Conservation (phyloP, 192 early-diverging fungal genomes). For the Linnemannia elongata region DNA sequence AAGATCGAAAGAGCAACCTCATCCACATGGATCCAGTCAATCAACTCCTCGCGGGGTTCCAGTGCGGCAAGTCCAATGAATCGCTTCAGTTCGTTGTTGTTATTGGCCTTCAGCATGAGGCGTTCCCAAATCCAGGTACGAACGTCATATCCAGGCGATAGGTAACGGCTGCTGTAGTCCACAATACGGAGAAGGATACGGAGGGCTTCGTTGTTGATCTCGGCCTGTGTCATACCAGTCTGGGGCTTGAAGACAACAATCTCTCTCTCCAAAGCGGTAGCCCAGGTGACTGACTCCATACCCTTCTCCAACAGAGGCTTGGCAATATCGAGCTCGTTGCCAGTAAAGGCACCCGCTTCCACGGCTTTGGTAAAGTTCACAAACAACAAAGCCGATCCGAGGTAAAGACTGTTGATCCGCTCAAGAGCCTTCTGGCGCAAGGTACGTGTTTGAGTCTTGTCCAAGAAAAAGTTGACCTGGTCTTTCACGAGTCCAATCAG, state of each 20-base stretch:
- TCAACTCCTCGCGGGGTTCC: constrained; percentile 28
- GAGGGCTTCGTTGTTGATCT: constrained; percentile 33
- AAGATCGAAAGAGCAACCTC: constrained; percentile 3
- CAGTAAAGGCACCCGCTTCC: constrained; percentile 20
- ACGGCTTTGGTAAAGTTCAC: constrained; percentile 16
- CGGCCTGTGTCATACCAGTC: constrained; percentile 15
- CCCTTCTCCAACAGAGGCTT: constrained; percentile 33
- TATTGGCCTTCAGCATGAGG: constrained; percentile 10
- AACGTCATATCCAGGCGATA: not conserved
- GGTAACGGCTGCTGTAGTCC: constrained; percentile 29
- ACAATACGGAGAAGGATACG: constrained; percentile 30
- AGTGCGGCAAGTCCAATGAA: constrained; percentile 19
- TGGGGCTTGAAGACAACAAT: constrained; percentile 30
- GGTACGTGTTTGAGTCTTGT: constrained; percentile 17
- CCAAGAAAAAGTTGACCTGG: constrained; percentile 32
- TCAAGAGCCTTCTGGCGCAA: constrained; percentile 30
- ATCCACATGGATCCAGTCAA: constrained; percentile 46
- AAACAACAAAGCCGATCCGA: not conserved
- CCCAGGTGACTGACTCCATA: constrained; percentile 45
- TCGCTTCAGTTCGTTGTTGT: constrained; percentile 10
- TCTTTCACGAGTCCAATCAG: constrained; percentile 32
- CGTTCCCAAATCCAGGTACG: constrained; percentile 5
- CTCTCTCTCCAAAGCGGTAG: constrained; percentile 21
- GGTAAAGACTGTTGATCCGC: constrained; percentile 12
- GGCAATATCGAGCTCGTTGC: constrained; percentile 14